phyloP scores from a whole-genome alignment of 1,139 yeast species.

The Debaryomyces sp. region DNA sequence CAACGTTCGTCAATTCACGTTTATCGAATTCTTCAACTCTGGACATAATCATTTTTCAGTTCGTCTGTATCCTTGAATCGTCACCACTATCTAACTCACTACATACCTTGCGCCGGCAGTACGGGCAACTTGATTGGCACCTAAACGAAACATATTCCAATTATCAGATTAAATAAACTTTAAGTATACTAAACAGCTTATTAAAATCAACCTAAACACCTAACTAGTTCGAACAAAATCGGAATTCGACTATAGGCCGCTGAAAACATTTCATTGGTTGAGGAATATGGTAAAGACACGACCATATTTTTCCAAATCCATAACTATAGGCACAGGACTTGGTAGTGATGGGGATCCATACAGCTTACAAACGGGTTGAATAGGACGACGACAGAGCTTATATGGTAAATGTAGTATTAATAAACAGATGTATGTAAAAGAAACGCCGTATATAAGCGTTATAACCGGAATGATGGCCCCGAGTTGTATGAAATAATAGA shows the following conservation, averaged over 20 bases:
- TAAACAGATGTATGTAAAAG: conserved; percentile 1
- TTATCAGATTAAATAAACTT: conserved; percentile 4
- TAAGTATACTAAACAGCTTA: not conserved
- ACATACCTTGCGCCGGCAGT: conserved; percentile 61
- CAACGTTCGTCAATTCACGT: not conserved
- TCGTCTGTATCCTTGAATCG: not conserved
- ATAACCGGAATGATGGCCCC: not conserved
- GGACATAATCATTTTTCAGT: conserved; percentile 5
- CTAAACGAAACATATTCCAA: conserved; percentile 60
- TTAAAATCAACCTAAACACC: conserved; percentile 5
- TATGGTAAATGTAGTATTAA: conserved; percentile 4
- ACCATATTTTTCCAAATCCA: not conserved
- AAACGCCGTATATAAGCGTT: not conserved
- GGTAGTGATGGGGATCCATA: not conserved
- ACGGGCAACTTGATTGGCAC: conserved; percentile 65
- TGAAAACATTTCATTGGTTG: conserved; percentile 23
- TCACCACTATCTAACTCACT: not conserved
- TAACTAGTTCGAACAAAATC: conserved; percentile 9
- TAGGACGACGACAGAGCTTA: not conserved
- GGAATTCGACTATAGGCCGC: conserved; percentile 11
- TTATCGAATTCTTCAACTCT: not conserved
- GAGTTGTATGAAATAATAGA: not conserved
- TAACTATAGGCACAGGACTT: not conserved
- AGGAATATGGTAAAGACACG: conserved; percentile 14
- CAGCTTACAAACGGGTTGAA: not conserved